These are phyloP conservation scores for Cyclocybe cylindracea DNA, from an alignment of 768 basidiomycete species.

Conservation along the genomic window DNA sequence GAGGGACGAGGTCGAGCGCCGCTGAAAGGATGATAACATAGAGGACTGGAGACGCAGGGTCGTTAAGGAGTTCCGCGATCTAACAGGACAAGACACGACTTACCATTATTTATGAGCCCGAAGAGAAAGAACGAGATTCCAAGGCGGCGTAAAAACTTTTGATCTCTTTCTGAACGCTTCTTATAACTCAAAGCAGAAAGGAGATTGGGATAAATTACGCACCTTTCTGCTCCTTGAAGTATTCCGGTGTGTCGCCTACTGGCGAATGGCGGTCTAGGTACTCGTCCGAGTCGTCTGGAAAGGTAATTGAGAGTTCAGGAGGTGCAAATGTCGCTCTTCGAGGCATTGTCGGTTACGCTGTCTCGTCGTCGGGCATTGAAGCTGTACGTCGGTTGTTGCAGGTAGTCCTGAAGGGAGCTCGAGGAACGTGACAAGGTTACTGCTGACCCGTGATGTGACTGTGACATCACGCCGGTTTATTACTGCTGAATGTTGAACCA, in stretches of 20 bases:
- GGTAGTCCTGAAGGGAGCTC: no score
- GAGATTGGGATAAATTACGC: no score
- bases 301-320: constrained; percentile 7
- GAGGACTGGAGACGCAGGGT: constrained; percentile 53
- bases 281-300: constrained; percentile 1
- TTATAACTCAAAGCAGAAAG: neutral
- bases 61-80: neutral
- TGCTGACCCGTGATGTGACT: no score
- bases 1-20: constrained; percentile 90
- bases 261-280: neutral
- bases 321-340: constrained; percentile 5
- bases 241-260: no score
- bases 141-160: constrained; percentile 27
- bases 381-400: no score
- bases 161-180: constrained; percentile 23
- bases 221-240: neutral
- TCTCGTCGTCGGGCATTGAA: neutral
- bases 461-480: no score
- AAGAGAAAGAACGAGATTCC: constrained; percentile 84
- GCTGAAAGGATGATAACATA: constrained; percentile 98
- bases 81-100: constrained; percentile 4
- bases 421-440: no score
- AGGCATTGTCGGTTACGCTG: constrained; percentile 1
- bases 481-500: no score
- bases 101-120: constrained; percentile 91